Evolutionary conservation across 306 rosid genomes (phyloP).

Genomic region (Malus sylvestris): DNA sequence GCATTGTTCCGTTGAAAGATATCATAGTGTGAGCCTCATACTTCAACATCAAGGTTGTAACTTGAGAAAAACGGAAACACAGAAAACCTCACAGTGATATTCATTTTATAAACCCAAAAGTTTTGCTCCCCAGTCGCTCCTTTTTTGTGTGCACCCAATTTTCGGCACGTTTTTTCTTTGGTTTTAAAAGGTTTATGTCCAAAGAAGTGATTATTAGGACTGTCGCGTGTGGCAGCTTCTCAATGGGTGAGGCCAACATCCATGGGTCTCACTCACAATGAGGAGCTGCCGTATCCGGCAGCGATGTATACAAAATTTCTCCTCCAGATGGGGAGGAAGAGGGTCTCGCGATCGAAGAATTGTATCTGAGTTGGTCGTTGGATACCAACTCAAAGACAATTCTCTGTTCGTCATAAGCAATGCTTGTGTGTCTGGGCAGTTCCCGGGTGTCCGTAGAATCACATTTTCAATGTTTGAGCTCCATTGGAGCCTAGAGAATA

Average conservation of each 20-base stretch:
- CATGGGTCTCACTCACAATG: too few relatives aligned
- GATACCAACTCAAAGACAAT: neutral
- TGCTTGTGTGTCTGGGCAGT: neutral
- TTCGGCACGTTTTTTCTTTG: neutral
- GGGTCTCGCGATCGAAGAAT: neutral
- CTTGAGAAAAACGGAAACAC: neutral
- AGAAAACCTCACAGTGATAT: neutral
- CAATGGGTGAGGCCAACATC: too few relatives aligned
- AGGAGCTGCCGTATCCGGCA: too few relatives aligned
- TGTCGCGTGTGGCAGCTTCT: too few relatives aligned
- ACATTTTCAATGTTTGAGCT: neutral
- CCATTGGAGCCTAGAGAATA: neutral
- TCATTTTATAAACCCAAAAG: neutral
- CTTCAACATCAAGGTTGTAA: neutral
- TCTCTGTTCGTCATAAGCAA: too few relatives aligned
- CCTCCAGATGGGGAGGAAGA: too few relatives aligned
- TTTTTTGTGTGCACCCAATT: neutral
- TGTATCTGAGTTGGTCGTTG: too few relatives aligned
- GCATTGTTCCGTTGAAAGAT: conserved; percentile 41
- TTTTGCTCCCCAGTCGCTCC: neutral
- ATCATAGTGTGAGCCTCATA: conserved; percentile 10
- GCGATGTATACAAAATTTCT: too few relatives aligned
- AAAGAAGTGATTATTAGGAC: too few relatives aligned
- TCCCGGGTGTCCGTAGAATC: neutral
- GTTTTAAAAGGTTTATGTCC: neutral